Conservation (phyloP, 148 eudicot genomes). For the Spergularia marina region DNA sequence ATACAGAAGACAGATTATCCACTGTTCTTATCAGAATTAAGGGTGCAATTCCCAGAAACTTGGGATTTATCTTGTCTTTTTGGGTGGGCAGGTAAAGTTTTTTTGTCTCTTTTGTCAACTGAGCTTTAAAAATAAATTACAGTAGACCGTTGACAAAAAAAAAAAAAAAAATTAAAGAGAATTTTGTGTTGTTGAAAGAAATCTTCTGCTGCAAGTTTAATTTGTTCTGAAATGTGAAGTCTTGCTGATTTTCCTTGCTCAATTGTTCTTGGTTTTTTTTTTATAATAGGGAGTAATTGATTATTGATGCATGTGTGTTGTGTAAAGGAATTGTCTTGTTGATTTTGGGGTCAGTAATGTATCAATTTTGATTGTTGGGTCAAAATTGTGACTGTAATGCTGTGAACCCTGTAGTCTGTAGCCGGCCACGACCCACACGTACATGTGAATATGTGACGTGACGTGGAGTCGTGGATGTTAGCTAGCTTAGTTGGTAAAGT, state of each 20-base stretch:
- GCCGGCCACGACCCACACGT: neutral
- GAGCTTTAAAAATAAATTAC: neutral
- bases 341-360: neutral
- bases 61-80: constrained; percentile 28
- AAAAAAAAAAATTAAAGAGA: too few species aligned
- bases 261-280: neutral
- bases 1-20: neutral
- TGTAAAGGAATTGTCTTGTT: neutral
- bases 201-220: neutral
- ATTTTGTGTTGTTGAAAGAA: neutral
- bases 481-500: neutral
- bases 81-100: constrained; percentile 18
- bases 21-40: constrained; percentile 19
- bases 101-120: constrained; percentile 23
- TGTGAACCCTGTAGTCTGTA: too few species aligned
- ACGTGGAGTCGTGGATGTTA: neutral
- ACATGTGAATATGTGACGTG: neutral
- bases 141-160: constrained; percentile 26
- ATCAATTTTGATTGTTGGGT: constrained; percentile 3
- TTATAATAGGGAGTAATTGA: too few species aligned
- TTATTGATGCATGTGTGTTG: neutral
- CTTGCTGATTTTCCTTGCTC: too few species aligned
- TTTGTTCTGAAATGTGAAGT: constrained; percentile 5
- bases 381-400: neutral
- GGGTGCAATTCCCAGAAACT: constrained; percentile 17